These are phyloP conservation scores for Camelina neglecta DNA, from an alignment of 345 rosid genomes.

Conservation along the genomic window DNA sequence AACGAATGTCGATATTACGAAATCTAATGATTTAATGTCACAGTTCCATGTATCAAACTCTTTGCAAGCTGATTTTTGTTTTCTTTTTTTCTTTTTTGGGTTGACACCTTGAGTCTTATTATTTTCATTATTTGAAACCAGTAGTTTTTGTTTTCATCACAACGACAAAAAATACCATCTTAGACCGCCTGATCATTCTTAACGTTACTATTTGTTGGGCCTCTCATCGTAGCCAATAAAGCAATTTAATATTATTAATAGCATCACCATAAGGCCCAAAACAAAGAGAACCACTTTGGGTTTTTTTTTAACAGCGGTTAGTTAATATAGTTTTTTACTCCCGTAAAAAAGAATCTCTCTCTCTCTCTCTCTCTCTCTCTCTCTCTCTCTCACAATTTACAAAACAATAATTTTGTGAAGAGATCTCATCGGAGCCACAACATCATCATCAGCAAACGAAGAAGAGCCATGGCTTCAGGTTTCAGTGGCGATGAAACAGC, in stretches of 20 bases:
- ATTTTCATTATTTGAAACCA: neutral
- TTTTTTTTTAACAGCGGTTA: neutral
- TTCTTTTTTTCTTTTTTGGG: neutral
- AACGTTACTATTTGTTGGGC: neutral
- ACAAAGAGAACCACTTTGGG: neutral
- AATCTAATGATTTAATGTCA: neutral
- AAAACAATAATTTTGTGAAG: neutral
- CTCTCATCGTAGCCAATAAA: neutral
- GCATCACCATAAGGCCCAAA: neutral
- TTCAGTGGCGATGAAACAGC: constrained; percentile 86
- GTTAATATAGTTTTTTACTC: no score
- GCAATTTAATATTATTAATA: neutral
- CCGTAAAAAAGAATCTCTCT: no score
- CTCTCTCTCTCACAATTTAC: neutral
- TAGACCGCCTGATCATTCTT: neutral
- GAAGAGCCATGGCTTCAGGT: constrained; percentile 51
- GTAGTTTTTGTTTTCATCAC: neutral
- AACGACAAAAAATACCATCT: neutral
- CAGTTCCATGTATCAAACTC: neutral
- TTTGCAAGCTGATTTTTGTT: neutral
- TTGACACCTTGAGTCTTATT: neutral
- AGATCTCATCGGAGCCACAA: constrained; percentile 28
- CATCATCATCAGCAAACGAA: neutral
- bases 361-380: no score
- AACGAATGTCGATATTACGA: neutral